Evolutionary conservation across 2,329 filamentous ascomycete species (phyloP).

Genomic region (Fusarium chuoi): DNA sequence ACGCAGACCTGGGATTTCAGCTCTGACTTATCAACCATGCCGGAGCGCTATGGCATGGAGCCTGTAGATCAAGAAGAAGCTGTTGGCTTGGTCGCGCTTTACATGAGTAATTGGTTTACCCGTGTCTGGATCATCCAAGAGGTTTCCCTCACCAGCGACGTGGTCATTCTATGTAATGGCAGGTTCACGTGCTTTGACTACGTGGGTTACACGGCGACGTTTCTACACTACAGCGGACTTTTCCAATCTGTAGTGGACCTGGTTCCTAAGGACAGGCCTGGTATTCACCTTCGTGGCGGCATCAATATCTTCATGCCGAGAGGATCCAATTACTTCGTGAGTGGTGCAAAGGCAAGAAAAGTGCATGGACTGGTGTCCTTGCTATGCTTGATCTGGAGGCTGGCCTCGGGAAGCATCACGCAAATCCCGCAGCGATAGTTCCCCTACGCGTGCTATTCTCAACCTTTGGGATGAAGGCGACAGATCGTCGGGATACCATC

Average conservation of each 20-base stretch:
- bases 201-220: not conserved
- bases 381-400: not conserved
- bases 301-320: not conserved
- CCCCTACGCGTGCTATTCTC: not conserved
- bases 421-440: not conserved
- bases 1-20: not conserved
- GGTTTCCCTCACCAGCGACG: not conserved
- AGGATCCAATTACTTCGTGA: not conserved
- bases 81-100: not conserved
- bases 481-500: not conserved
- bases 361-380: not conserved
- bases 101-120: not conserved
- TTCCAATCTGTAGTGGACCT: not conserved
- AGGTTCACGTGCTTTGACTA: not conserved
- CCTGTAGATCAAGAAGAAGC: not conserved
- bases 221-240: not conserved
- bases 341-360: conserved; percentile 3
- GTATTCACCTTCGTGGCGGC: not conserved
- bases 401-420: not conserved
- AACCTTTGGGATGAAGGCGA: not conserved
- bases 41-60: not conserved
- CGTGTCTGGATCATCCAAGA: not conserved
- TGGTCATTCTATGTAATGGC: not conserved
- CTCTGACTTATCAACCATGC: not conserved
- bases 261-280: not conserved